Percentiles rank a stretch among this genome's conserved stretches.
Evolutionary conservation across 2,329 filamentous ascomycete genomes (phyloP).

Genomic region (Xylariales sp.): DNA sequence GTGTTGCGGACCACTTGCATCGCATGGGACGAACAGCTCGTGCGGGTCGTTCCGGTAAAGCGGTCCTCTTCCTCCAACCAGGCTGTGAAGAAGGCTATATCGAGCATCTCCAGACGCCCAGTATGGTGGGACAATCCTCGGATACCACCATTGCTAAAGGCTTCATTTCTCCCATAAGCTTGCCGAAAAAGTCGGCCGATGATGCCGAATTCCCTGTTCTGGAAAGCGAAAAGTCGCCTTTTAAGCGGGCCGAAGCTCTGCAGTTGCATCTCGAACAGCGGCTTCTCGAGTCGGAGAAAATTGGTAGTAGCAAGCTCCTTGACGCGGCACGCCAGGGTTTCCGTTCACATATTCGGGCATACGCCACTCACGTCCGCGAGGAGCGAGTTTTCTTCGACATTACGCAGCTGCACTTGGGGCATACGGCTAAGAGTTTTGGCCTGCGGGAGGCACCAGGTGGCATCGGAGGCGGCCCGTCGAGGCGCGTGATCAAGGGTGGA

Average conservation of each 20-base stretch:
- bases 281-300: constrained; percentile 36
- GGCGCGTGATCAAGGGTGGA: constrained; percentile 32
- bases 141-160: constrained; percentile 61
- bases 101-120: constrained; percentile 53
- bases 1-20: constrained; percentile 88
- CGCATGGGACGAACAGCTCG: constrained; percentile 92
- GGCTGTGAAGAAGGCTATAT: constrained; percentile 92
- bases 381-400: constrained; percentile 90
- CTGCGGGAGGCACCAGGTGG: constrained; percentile 83
- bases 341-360: constrained; percentile 89
- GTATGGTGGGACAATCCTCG: constrained; percentile 46
- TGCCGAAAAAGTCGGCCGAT: constrained; percentile 50
- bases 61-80: constrained; percentile 84
- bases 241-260: constrained; percentile 48
- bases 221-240: constrained; percentile 36
- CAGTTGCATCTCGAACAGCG: constrained; percentile 59
- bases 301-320: constrained; percentile 52
- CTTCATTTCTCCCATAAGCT: constrained; percentile 54
- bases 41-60: constrained; percentile 82
- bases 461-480: constrained; percentile 60
- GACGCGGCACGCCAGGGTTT: constrained; percentile 82
- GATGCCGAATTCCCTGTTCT: constrained; percentile 55
- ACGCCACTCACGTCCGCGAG: constrained; percentile 85
- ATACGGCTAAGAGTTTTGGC: constrained; percentile 90
- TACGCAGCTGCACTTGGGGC: constrained; percentile 83